Percentiles rank a stretch among this genome's conserved stretches.
phyloP scores from a whole-genome alignment of 2,329 filamentous ascomycete genomes.

The Talaromyces sp. region DNA sequence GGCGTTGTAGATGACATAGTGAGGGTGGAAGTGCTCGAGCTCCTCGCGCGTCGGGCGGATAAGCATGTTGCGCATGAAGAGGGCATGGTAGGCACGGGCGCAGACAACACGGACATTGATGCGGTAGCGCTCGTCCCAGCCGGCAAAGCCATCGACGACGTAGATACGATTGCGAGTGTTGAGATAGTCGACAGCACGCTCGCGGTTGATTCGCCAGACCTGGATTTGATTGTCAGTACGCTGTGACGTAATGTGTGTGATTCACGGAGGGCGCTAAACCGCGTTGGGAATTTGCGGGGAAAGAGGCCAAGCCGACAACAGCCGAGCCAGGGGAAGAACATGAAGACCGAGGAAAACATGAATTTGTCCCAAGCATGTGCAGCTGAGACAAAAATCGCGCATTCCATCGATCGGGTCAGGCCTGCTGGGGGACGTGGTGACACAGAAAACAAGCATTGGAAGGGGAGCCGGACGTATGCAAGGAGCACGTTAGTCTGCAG shows the following conservation, averaged over 20 bases:
- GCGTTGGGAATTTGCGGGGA: conserved; percentile 14
- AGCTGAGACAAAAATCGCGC: conserved; percentile 6
- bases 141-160: conserved; percentile 93
- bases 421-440: neutral
- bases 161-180: conserved; percentile 99
- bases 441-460: conserved; percentile 16
- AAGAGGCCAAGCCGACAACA: neutral
- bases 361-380: neutral
- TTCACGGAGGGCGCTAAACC: neutral
- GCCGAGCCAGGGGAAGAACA: neutral
- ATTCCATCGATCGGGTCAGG: conserved; percentile 1
- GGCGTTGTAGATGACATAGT: conserved; percentile 99
- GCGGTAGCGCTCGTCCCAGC: conserved; percentile 97
- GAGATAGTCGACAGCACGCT: conserved; percentile 97
- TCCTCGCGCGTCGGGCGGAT: conserved; percentile 89
- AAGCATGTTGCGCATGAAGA: conserved; percentile 99
- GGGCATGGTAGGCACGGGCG: conserved; percentile 96
- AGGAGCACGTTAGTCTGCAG: conserved; percentile 3
- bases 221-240: conserved; percentile 35
- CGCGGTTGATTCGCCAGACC: conserved; percentile 99
- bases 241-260: conserved; percentile 27
- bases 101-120: conserved; percentile 97
- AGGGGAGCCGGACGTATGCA: conserved; percentile 13
- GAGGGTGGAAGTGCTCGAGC: conserved; percentile 94
- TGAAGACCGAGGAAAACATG: neutral